Evolutionary conservation across 805 yeast genomes (phyloP), one percentile per base, ranked within the genome.

Genomic region (Lipomyces orientalis): DNA sequence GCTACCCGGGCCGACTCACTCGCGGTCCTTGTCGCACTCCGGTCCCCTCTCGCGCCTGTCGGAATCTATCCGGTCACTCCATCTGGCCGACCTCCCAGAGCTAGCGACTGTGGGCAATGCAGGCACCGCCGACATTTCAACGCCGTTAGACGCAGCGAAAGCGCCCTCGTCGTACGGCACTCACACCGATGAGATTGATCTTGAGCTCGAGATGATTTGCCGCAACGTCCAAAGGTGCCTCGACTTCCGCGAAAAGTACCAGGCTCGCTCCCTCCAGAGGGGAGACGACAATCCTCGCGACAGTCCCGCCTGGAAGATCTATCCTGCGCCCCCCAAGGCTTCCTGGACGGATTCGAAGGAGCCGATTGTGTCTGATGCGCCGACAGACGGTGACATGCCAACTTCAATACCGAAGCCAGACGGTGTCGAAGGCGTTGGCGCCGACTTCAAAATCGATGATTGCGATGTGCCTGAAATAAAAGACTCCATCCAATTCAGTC

Each of bases 241-340:
- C 68, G 87, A 85, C 12, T 75, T 91, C 69, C 87, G 99, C 77
- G 87, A 85, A 72, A 90, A 88, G 75, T 95, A 94, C 77, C 89
- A 90, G 78, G 74, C 79, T 1, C 72, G 86, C 10, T 92, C 98
- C 0, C 72, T 86, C 62, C 99, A 95, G 80, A 81, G 86, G 64
- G 90, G 89, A 57, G 76, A 79, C 49, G 90, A 88, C 73, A 95
- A 95, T 78, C 99, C 99, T 1, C 93, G 94, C 76, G 94, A 96
- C 78, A 75, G 74, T 33, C 81, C 81, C 9, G 79, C 77, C 52
- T 95, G 98, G 98, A 76, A 76, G 16, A 88, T 95, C 60, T 94
- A 93, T 76, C 99, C 99, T 0, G 87, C 88, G 10, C 98, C 98
- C 0, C 99, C 99, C 14, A 87, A 87, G 71, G 98, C 99, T 2